Evolutionary conservation across 768 basidiomycete genomes (phyloP).

Genomic region (Dacryopinax primogenitus): DNA sequence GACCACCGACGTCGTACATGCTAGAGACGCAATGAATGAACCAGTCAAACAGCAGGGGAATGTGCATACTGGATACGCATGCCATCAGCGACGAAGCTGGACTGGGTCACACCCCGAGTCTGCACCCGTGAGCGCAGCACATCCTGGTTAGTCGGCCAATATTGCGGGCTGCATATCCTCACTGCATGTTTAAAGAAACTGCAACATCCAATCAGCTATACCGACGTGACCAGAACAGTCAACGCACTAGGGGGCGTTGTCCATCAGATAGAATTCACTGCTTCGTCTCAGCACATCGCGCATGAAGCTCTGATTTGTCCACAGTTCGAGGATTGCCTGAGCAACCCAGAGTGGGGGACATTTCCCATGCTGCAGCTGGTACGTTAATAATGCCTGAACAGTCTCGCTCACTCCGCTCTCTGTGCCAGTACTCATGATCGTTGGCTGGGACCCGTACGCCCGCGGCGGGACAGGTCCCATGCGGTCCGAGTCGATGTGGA

Average conservation of each 20-base stretch:
- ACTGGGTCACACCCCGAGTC: conserved; percentile 84
- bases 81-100: conserved; percentile 42
- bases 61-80: conserved; percentile 32
- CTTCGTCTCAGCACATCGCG: conserved; percentile 31
- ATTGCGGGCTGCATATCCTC: conserved; percentile 71
- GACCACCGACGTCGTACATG: conserved; percentile 73
- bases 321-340: conserved; percentile 31
- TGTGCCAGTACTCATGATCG: neutral
- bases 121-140: conserved; percentile 80
- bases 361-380: neutral
- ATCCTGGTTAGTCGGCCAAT: conserved; percentile 74
- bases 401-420: neutral
- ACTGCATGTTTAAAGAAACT: conserved; percentile 79
- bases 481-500: neutral
- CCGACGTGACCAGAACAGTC: neutral
- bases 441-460: neutral
- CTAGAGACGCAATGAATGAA: conserved; percentile 14
- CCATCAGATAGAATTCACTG: conserved; percentile 83
- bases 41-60: neutral
- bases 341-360: conserved; percentile 28
- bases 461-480: neutral
- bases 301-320: conserved; percentile 36
- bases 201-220: conserved; percentile 5
- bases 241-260: conserved; percentile 77
- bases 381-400: neutral